Percentiles rank a stretch among this genome's conserved stretches.
These are phyloP conservation scores for Sphaceloma murrayae DNA, from an alignment of 2,329 filamentous ascomycete genomes.

Conservation along the genomic window DNA sequence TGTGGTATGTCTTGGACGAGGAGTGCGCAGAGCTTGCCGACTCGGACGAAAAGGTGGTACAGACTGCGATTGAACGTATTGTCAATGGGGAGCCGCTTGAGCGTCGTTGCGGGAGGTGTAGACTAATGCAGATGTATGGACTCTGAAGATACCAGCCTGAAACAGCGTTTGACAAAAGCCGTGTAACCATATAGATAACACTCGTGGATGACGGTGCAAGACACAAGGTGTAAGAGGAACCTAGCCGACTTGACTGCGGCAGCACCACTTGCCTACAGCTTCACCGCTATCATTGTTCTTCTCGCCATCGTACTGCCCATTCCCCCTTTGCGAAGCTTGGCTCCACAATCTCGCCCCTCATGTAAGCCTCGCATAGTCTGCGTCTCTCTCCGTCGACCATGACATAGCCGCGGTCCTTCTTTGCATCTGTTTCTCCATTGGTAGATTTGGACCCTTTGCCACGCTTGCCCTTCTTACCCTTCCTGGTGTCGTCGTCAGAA, in stretches of 20 bases:
- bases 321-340: constrained; percentile 53
- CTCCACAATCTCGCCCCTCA: constrained; percentile 50
- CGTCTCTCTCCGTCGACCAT: constrained; percentile 18
- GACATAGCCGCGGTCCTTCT: background rate
- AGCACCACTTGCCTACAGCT: background rate
- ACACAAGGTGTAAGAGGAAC: background rate
- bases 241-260: background rate
- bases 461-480: constrained; percentile 21
- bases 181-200: no score
- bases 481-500: constrained; percentile 14
- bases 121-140: constrained; percentile 14
- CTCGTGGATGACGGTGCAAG: background rate
- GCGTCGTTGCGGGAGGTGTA: constrained; percentile 11
- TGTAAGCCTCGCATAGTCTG: constrained; percentile 49
- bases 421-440: background rate
- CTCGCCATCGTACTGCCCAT: constrained; percentile 50
- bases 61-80: constrained; percentile 6
- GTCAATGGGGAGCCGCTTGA: constrained; percentile 16
- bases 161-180: no score
- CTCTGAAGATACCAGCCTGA: background rate
- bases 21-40: constrained; percentile 11
- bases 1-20: constrained; percentile 27
- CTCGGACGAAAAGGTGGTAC: constrained; percentile 7
- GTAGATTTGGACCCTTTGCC: constrained; percentile 17
- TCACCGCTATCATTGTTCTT: constrained; percentile 25